These are phyloP conservation scores for Arthrobotrys sphaeroides DNA, from an alignment of 2,329 filamentous ascomycete species.

Conservation along the genomic window DNA sequence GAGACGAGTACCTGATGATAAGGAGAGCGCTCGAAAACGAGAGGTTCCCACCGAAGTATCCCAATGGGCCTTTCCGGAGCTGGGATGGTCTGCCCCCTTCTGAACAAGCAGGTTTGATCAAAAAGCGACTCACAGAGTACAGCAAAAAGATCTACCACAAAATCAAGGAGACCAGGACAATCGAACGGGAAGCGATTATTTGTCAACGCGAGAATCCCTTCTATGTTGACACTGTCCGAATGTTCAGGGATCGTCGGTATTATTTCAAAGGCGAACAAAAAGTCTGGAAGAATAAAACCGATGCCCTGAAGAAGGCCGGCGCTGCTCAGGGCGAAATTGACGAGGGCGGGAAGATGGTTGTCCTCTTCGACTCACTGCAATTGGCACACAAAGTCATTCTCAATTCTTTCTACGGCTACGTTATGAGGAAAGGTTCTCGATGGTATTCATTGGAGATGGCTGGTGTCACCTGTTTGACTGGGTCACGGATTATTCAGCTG, in stretches of 20 bases:
- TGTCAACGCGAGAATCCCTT: slow-evolving; percentile 98
- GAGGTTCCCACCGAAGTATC: slow-evolving; percentile 81
- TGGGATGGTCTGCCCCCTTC: slow-evolving; percentile 84
- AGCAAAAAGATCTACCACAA: slow-evolving; percentile 99
- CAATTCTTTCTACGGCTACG: slow-evolving; percentile 98
- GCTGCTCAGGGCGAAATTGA: slow-evolving; percentile 81
- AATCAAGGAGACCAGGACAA: slow-evolving; percentile 92
- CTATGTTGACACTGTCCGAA: slow-evolving; percentile 94
- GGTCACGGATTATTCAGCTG: slow-evolving; percentile 95
- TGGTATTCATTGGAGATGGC: slow-evolving; percentile 99
- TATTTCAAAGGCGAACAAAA: slow-evolving; percentile 99
- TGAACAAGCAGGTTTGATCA: slow-evolving; percentile 81
- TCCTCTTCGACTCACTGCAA: slow-evolving; percentile 93
- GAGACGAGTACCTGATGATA: slow-evolving; percentile 99
- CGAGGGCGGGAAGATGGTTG: slow-evolving; percentile 97
- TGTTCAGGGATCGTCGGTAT: slow-evolving; percentile 96
- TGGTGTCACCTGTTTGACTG: slow-evolving; percentile 95
- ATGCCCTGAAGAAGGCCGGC: slow-evolving; percentile 82
- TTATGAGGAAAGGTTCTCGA: slow-evolving; percentile 97
- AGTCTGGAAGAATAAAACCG: slow-evolving; percentile 97
- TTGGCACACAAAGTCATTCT: slow-evolving; percentile 98
- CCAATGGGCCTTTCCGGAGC: slow-evolving; percentile 74
- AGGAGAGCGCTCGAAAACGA: slow-evolving; percentile 90
- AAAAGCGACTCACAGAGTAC: slow-evolving; percentile 89
- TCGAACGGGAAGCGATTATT: slow-evolving; percentile 94